A percentile compares a stretch with the other conserved stretches of the same genome.
phyloP scores from a whole-genome alignment of 2,329 filamentous ascomycete genomes.

The Trichoderma sp. region DNA sequence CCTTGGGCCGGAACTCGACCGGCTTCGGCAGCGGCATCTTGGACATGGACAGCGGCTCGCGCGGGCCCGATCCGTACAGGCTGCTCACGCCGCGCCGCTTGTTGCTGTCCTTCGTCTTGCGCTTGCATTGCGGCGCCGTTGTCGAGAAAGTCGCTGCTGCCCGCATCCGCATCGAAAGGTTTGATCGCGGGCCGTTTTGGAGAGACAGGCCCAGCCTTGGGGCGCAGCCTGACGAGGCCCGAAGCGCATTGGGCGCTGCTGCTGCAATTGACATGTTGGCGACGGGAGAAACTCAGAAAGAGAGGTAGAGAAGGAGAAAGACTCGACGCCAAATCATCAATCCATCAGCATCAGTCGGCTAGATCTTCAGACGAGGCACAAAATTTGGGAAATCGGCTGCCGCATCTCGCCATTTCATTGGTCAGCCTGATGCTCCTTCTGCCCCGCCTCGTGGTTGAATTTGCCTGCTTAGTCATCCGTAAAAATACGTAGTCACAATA shows the following conservation, averaged over 20 bases:
- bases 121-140: constrained; percentile 47
- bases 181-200: background rate
- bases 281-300: background rate
- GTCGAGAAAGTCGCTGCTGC: constrained; percentile 50
- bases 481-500: background rate
- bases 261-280: constrained; percentile 29
- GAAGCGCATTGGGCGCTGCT: constrained; percentile 27
- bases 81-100: constrained; percentile 77
- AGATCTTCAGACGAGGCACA: constrained; percentile 18
- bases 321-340: background rate
- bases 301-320: background rate
- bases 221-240: constrained; percentile 29
- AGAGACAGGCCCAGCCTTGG: constrained; percentile 15
- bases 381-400: constrained; percentile 17
- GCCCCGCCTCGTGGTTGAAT: constrained; percentile 1
- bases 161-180: constrained; percentile 20
- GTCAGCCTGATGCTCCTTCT: background rate
- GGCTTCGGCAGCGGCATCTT: constrained; percentile 72
- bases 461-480: constrained; percentile 12
- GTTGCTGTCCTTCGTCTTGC: constrained; percentile 68
- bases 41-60: constrained; percentile 70
- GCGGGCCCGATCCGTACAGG: constrained; percentile 71
- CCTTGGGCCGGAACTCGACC: constrained; percentile 52
- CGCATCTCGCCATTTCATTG: background rate
- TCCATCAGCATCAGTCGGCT: background rate